A percentile compares a stretch with the other conserved stretches of the same genome.
These are phyloP conservation scores for Fraxinus latifolia DNA, from an alignment of 305 asterid genomes.

Conservation along the genomic window DNA sequence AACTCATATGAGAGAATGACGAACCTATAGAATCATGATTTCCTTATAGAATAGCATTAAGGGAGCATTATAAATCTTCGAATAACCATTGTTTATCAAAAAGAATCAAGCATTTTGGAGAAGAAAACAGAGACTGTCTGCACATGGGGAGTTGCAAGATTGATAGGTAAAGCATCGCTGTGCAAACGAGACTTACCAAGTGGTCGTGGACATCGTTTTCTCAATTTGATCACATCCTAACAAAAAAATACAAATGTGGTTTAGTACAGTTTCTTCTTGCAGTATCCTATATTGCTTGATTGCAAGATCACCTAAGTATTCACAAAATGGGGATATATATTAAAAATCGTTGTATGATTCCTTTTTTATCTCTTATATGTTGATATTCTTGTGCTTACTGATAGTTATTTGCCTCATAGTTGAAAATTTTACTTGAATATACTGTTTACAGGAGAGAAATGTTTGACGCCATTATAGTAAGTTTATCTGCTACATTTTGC, in stretches of 20 bases:
- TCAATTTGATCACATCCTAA: not conserved
- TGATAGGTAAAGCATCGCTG: not conserved
- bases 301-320: not conserved
- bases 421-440: not conserved
- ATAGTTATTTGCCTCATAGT: not conserved
- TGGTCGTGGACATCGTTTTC: not conserved
- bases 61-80: not conserved
- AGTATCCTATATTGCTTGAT: not conserved
- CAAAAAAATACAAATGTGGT: not conserved
- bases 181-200: not conserved
- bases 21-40: not conserved
- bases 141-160: not conserved
- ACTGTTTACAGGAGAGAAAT: not conserved
- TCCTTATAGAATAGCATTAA: not conserved
- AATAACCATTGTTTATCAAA: not conserved
- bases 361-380: not conserved
- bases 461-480: not conserved
- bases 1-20: not conserved
- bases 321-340: not conserved
- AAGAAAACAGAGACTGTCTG: not conserved
- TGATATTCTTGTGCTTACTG: not conserved
- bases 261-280: not conserved
- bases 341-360: not conserved
- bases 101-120: not conserved
- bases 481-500: not conserved